Evolutionary conservation across 2,329 filamentous ascomycete genomes (phyloP), one percentile per base, ranked within the genome.

Genomic region (Botrytis fragariae): DNA sequence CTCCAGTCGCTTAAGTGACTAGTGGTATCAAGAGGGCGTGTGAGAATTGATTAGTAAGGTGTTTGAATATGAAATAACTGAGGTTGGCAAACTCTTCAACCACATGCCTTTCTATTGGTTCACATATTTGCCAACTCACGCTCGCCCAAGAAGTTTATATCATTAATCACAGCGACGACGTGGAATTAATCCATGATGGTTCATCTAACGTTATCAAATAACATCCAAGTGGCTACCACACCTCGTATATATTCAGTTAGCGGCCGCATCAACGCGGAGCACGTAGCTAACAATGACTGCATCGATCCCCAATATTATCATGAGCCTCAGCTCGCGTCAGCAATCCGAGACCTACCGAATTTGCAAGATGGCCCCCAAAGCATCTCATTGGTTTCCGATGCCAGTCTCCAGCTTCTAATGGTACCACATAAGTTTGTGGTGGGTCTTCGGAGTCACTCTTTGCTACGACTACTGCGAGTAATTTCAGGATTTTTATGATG

Each of bases 401-500:
- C 39, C 37, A 67, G 29, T 59, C 37, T 39, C 32, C 35, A 72
- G 70, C 61, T 37, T 67, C 37, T 32, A 51, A 67, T 60, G 61
- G 42, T 32, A 57, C 62, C 70, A 72, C 70, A 67, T 67, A 67
- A 35, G 61, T 67, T 54, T 60, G 61, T 72, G 44, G 70, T 72
- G 70, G 70, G 54, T 63, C 70, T 35, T 44, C 8, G 37, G 61
- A 22, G 37, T n/a, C 61, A 72, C 67, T 67, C 22, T 54, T 67
- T 67, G 70, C 70, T 67, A 45, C 61, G 37, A 42, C 32, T 39
- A 9, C 25, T 64, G 45, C 54, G 45, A 72, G 45, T 60, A 44
- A 54, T 67, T 54, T 48, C 64, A 67, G 32, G 64, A 67, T 54
- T 54, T 65, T 67, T 39, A 29, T 67, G 51, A 54, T 39, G 35